Base-by-base conservation (phyloP, 2,329 filamentous ascomycete species). In the Diaporthe ampelina region DNA sequence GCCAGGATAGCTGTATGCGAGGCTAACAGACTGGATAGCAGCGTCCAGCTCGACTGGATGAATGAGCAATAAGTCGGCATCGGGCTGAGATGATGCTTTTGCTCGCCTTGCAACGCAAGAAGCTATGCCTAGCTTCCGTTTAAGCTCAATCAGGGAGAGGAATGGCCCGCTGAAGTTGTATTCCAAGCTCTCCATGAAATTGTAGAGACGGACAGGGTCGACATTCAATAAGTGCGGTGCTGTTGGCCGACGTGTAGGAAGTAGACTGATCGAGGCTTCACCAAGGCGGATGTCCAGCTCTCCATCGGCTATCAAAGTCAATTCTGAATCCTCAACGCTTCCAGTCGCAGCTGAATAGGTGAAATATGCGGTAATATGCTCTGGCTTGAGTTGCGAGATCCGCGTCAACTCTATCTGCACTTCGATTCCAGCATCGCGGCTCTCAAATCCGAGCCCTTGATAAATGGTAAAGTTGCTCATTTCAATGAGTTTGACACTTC, bases 381-480 rank as follows among this genome's bases (percentile, higher is more conserved):
- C 29, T 19, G 29, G 17, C 19, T 32, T 65, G 24, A 26, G 40
- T 19, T 35, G 43, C 57, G 69, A 29, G 17, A 65, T 50, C 1
- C 43, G 43, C 4, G 26, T n/a, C 26, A 65, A 24, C 43, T 50
- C 43, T 35, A 65, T 35, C 26, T 35, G 61, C 13, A 50, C 69
- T 61, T 76, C 75, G 48, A 75, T 59, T 4, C 63, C 59, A 21
- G 48, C 29, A 37, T 74, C 72, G 11, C 35, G 59, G 13, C 74
- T 72, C 21, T 76, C 74, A 65, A 77, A 76, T 0, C 58, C 45
- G 37, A 77, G 52, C 8, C 76, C 78, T 43, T 68, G 56, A 19
- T 67, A 74, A 52, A 80, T 76, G 6, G 43, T 52, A 1, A 80
- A 50, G 21, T 79, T 48, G 13, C 74, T 35, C 4, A 80, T 57